Percentiles rank a stretch among this genome's conserved stretches.
Evolutionary conservation across 2,329 filamentous ascomycete species (phyloP).

Genomic region (Trichophyton rubrum): DNA sequence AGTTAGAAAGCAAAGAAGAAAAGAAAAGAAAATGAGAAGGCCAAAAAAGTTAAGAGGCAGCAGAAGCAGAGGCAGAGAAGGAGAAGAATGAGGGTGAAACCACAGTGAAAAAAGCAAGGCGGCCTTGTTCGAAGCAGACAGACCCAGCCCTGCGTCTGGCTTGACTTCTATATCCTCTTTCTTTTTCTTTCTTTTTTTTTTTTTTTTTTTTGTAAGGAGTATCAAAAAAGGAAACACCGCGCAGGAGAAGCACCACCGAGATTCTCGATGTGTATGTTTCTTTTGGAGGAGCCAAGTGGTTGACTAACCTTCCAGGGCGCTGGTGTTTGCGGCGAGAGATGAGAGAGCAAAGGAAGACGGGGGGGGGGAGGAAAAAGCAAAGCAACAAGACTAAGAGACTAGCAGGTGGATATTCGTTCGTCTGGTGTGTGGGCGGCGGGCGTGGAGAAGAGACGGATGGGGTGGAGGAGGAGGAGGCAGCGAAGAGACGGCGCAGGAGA

Average conservation of each 20-base stretch:
- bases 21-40: background rate
- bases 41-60: background rate
- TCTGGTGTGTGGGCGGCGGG: background rate
- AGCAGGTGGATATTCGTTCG: background rate
- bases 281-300: background rate
- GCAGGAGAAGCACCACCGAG: background rate
- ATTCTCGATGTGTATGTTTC: background rate
- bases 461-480: background rate
- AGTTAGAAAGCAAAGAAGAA: slow-evolving; percentile 5
- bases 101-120: background rate
- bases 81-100: slow-evolving; percentile 1
- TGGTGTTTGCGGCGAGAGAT: background rate
- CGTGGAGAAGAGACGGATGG: background rate
- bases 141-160: background rate
- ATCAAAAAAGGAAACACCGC: background rate
- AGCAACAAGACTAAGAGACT: background rate
- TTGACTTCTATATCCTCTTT: background rate
- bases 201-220: no score
- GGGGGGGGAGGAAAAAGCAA: background rate
- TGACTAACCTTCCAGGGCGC: background rate
- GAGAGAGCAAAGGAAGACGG: background rate
- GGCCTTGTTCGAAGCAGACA: background rate
- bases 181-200: background rate
- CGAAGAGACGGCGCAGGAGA: background rate
- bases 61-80: background rate